Conservation (phyloP, 1,139 yeast genomes). For the Fermentozyma sake region DNA sequence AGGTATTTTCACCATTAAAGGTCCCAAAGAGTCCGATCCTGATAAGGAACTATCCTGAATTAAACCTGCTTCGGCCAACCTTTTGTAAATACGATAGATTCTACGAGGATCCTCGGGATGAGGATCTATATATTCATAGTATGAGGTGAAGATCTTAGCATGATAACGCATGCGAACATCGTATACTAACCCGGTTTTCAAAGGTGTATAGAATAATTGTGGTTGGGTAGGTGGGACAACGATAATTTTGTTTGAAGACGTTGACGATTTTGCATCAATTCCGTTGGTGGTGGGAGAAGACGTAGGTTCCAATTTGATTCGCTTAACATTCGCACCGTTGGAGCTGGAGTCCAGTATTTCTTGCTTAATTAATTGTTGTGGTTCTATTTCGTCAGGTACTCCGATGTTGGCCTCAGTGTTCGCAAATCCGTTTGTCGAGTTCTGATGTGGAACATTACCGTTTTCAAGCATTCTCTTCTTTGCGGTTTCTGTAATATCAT, state of each 20-base stretch:
- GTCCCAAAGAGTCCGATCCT: slow-evolving; percentile 83
- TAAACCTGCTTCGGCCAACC: slow-evolving; percentile 89
- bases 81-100: slow-evolving; percentile 87
- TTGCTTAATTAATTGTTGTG: too few relatives aligned
- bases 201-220: slow-evolving; percentile 58
- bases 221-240: slow-evolving; percentile 56
- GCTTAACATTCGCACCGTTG: too few relatives aligned
- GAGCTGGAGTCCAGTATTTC: too few relatives aligned
- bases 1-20: slow-evolving; percentile 82
- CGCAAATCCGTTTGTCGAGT: background rate
- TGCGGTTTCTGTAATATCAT: too few relatives aligned
- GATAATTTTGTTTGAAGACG: slow-evolving; percentile 20
- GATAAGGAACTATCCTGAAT: slow-evolving; percentile 76
- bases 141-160: slow-evolving; percentile 87
- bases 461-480: too few relatives aligned
- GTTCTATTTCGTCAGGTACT: background rate
- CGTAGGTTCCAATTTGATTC: slow-evolving; percentile 1
- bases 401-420: background rate
- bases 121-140: slow-evolving; percentile 92
- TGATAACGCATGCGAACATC: slow-evolving; percentile 98
- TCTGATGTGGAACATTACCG: too few relatives aligned
- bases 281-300: slow-evolving; percentile 1
- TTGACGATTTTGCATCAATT: background rate
- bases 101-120: slow-evolving; percentile 99
- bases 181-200: slow-evolving; percentile 91